Percentiles rank a stretch among this genome's conserved stretches.
Evolutionary conservation across 2,329 filamentous ascomycete species (phyloP).

Genomic region (Albifimbria verrucaria): DNA sequence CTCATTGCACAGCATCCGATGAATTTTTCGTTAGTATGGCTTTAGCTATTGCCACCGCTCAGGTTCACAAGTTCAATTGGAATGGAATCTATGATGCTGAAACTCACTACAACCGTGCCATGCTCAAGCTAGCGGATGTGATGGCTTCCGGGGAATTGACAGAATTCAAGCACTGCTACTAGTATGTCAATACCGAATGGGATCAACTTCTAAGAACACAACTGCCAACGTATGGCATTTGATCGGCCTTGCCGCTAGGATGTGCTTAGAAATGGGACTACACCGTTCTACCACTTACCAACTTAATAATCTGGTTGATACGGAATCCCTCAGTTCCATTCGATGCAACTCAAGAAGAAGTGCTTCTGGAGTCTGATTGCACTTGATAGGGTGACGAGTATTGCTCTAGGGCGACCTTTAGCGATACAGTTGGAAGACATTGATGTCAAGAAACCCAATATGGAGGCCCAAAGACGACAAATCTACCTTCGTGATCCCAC

Average conservation of each 20-base stretch:
- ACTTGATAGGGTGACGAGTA: conserved; percentile 33
- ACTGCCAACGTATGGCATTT: conserved; percentile 41
- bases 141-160: conserved; percentile 30
- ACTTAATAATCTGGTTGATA: too few species aligned
- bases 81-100: conserved; percentile 39
- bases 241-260: conserved; percentile 37
- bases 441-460: conserved; percentile 32
- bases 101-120: conserved; percentile 35
- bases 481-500: background rate
- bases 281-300: conserved; percentile 34
- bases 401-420: conserved; percentile 35
- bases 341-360: conserved; percentile 31
- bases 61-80: conserved; percentile 42
- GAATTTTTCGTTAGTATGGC: conserved; percentile 41
- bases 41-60: conserved; percentile 38
- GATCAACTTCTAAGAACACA: conserved; percentile 33
- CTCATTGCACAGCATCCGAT: conserved; percentile 21
- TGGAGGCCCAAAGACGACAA: conserved; percentile 2
- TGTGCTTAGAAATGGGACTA: conserved; percentile 36
- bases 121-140: conserved; percentile 31
- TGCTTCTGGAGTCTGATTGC: conserved; percentile 42
- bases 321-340: conserved; percentile 12
- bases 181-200: conserved; percentile 40
- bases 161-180: conserved; percentile 38
- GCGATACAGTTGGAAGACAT: conserved; percentile 39